Percentiles rank a stretch among this genome's conserved stretches.
Conservation (phyloP, 2,329 filamentous ascomycete species). For the Colletotrichum ledebouriae region DNA sequence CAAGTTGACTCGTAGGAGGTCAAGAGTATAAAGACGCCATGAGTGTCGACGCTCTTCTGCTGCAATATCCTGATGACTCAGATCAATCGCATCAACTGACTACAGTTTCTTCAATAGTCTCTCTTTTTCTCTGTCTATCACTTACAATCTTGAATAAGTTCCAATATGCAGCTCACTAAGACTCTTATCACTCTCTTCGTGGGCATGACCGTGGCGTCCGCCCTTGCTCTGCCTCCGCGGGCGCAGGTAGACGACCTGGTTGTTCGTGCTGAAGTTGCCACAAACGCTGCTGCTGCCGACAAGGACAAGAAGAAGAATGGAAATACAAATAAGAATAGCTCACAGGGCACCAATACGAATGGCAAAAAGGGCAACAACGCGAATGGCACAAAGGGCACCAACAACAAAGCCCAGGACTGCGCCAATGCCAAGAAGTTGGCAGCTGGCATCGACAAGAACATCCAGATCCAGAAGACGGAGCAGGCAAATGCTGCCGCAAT, state of each 20-base stretch:
- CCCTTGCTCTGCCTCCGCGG: constrained; percentile 23
- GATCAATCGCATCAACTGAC: neutral
- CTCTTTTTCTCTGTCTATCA: neutral
- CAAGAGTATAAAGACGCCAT: constrained; percentile 21
- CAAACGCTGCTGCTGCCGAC: neutral
- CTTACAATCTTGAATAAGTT: neutral
- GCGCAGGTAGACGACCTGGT: constrained; percentile 1
- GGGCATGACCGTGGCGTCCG: constrained; percentile 20
- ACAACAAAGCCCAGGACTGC: constrained; percentile 28
- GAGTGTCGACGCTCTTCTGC: neutral
- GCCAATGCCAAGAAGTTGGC: constrained; percentile 44
- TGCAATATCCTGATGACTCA: neutral
- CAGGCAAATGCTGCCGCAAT: constrained; percentile 34
- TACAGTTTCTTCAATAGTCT: neutral
- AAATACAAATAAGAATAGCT: neutral
- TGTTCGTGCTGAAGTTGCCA: neutral
- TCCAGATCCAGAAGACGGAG: constrained; percentile 45
- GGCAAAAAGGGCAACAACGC: neutral
- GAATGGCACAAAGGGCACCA: neutral
- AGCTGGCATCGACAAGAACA: constrained; percentile 45
- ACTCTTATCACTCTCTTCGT: constrained; percentile 22
- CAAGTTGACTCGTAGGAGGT: neutral
- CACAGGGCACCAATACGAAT: neutral
- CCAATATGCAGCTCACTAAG: constrained; percentile 32
- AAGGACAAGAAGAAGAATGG: constrained; percentile 1